Percentiles rank a stretch among this genome's conserved stretches.
These are phyloP conservation scores for Hericium coralloides DNA, from an alignment of 768 basidiomycete genomes.

Conservation along the genomic window DNA sequence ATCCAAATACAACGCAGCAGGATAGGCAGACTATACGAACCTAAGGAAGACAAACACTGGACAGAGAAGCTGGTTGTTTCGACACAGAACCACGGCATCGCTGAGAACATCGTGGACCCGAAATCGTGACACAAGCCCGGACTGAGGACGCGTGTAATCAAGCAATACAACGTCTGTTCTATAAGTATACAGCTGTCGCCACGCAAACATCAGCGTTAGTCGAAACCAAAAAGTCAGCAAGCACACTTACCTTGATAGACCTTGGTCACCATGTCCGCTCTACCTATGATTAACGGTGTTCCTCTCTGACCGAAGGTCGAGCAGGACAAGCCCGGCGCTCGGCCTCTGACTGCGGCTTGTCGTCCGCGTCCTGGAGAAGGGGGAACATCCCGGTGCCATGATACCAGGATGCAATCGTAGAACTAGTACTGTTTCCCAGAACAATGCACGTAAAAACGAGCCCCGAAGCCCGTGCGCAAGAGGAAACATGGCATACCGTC, in stretches of 20 bases:
- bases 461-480: too few species aligned
- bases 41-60: too few species aligned
- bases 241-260: constrained; percentile 42
- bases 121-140: too few species aligned
- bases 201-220: neutral
- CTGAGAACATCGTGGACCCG: too few species aligned
- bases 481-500: too few species aligned
- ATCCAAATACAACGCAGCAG: too few species aligned
- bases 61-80: too few species aligned
- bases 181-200: constrained; percentile 52
- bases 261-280: constrained; percentile 99
- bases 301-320: constrained; percentile 97
- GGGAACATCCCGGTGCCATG: constrained; percentile 86
- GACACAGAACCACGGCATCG: too few species aligned
- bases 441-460: too few species aligned
- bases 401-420: constrained; percentile 89
- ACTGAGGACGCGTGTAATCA: too few species aligned
- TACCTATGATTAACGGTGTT: constrained; percentile 88
- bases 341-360: constrained; percentile 93
- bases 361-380: constrained; percentile 93
- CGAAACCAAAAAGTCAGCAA: neutral
- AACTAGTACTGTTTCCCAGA: too few species aligned
- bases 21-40: too few species aligned
- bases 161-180: constrained; percentile 38
- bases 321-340: constrained; percentile 95